Conservation (phyloP, 805 yeast species). For the Metschnikowia similis region DNA sequence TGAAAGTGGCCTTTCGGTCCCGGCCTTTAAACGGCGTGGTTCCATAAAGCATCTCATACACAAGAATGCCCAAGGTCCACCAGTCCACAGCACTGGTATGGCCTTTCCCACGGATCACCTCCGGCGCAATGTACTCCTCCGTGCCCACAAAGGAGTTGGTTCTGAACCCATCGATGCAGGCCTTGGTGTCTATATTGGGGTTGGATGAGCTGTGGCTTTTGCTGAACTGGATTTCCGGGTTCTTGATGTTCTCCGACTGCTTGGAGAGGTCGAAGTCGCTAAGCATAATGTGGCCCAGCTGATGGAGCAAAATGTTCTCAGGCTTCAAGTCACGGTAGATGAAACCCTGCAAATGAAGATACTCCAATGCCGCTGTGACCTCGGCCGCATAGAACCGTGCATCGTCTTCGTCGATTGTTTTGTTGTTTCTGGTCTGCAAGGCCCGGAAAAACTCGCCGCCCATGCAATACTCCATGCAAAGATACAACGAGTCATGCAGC, state of each 20-base stretch:
- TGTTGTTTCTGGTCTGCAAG: conserved; percentile 81
- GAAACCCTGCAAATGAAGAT: conserved; percentile 93
- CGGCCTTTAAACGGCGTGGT: conserved; percentile 95
- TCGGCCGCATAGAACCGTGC: conserved; percentile 95
- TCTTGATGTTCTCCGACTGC: conserved; percentile 72
- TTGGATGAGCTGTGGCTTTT: conserved; percentile 33
- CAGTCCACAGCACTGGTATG: conserved; percentile 98
- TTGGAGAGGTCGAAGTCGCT: conserved; percentile 95
- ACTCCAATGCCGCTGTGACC: conserved; percentile 94
- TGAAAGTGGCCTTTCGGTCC: conserved; percentile 83
- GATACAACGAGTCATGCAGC: conserved; percentile 81
- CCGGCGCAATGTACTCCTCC: conserved; percentile 98
- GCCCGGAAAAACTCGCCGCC: conserved; percentile 99
- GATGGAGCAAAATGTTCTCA: conserved; percentile 89
- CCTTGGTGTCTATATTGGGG: conserved; percentile 84
- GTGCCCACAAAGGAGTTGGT: conserved; percentile 99
- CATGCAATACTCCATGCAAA: conserved; percentile 98
- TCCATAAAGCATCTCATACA: conserved; percentile 93
- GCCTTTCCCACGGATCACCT: conserved; percentile 93
- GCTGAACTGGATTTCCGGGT: conserved; percentile 60
- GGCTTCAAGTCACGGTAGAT: conserved; percentile 96
- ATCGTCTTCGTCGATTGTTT: conserved; percentile 81
- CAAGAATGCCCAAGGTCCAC: conserved; percentile 97
- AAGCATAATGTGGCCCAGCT: conserved; percentile 96
- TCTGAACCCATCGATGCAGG: conserved; percentile 92